These are phyloP conservation scores for Arxiozyma slooffiae DNA, from an alignment of 1,139 yeast species.

Conservation along the genomic window DNA sequence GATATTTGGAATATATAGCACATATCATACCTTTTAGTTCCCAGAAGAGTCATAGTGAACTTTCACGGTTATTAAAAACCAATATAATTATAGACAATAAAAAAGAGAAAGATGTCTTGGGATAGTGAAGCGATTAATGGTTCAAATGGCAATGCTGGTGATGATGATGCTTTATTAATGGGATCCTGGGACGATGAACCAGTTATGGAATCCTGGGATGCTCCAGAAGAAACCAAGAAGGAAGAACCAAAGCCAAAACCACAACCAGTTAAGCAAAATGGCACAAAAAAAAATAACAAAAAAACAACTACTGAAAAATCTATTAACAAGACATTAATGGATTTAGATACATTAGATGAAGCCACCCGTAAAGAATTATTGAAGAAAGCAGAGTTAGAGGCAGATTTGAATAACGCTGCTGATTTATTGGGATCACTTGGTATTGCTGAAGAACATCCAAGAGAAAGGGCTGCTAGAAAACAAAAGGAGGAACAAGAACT, in stretches of 20 bases:
- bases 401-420: constrained; percentile 88
- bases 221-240: constrained; percentile 36
- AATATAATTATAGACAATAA: no score
- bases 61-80: no score
- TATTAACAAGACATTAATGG: constrained; percentile 30
- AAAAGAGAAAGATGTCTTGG: constrained; percentile 29
- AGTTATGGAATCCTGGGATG: constrained; percentile 82
- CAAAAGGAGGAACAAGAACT: constrained; percentile 39
- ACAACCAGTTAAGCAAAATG: constrained; percentile 35
- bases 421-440: constrained; percentile 81
- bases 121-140: constrained; percentile 90
- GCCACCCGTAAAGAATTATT: constrained; percentile 61
- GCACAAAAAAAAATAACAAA: constrained; percentile 33
- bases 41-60: no score
- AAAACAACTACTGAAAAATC: constrained; percentile 30
- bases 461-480: constrained; percentile 47
- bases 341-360: constrained; percentile 56
- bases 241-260: constrained; percentile 26
- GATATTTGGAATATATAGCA: neutral
- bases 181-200: constrained; percentile 80
- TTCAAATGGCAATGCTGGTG: constrained; percentile 38
- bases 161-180: constrained; percentile 40
- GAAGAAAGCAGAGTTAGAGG: constrained; percentile 66
- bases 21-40: no score
- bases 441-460: constrained; percentile 64